These are phyloP conservation scores for Hanseniaspora mollemarum DNA, from an alignment of 805 yeast species.

Conservation along the genomic window DNA sequence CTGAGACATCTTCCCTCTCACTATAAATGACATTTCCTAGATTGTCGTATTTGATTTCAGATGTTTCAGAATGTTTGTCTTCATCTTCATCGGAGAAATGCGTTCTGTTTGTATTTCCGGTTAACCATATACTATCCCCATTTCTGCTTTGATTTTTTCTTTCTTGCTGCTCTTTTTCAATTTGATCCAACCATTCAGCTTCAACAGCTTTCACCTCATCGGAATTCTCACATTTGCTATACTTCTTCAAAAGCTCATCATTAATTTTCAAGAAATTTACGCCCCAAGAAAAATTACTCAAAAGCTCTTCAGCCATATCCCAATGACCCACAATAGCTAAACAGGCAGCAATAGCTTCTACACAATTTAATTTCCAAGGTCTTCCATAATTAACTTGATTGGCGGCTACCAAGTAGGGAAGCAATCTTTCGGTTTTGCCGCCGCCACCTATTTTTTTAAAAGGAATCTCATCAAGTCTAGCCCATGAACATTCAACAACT, in stretches of 20 bases:
- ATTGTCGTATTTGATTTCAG: constrained; percentile 21
- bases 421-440: constrained; percentile 70
- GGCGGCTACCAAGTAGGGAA: constrained; percentile 91
- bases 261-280: constrained; percentile 74
- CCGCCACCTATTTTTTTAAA: constrained; percentile 92
- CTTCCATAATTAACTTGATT: constrained; percentile 94
- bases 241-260: constrained; percentile 60
- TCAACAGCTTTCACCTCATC: constrained; percentile 64
- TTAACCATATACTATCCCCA: constrained; percentile 56
- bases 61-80: constrained; percentile 6
- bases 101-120: constrained; percentile 65
- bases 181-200: constrained; percentile 54
- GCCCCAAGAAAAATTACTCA: constrained; percentile 88
- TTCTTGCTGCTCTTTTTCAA: constrained; percentile 55
- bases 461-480: constrained; percentile 92
- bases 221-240: constrained; percentile 70
- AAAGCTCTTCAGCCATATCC: constrained; percentile 75
- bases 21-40: constrained; percentile 22
- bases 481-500: constrained; percentile 98
- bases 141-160: constrained; percentile 43
- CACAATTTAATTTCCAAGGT: constrained; percentile 93
- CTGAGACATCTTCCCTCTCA: constrained; percentile 3
- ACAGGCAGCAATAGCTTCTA: constrained; percentile 94
- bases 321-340: constrained; percentile 83
- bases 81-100: neutral